Conservation (phyloP, 805 yeast species). For the Kuraishia hungarica region DNA sequence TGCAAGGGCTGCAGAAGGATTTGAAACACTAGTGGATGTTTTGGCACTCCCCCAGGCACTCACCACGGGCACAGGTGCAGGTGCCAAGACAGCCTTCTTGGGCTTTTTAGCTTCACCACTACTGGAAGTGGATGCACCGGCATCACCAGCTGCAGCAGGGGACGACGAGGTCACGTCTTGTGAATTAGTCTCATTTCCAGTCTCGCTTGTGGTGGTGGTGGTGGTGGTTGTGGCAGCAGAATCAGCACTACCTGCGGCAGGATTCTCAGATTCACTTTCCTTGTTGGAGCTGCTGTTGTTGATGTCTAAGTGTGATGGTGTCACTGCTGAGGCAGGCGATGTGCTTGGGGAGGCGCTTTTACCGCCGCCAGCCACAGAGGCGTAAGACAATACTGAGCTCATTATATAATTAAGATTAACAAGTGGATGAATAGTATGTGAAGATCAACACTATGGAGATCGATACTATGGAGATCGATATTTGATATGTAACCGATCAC, state of each 20-base stretch:
- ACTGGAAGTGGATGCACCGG: background rate
- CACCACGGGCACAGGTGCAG: slow-evolving; percentile 57
- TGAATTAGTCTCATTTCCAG: background rate
- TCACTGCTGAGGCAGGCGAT: background rate
- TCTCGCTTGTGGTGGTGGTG: too few relatives aligned
- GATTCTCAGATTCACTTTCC: slow-evolving; percentile 12
- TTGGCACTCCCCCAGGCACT: slow-evolving; percentile 49
- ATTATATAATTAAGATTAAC: too few relatives aligned
- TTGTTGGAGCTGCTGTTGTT: slow-evolving; percentile 18
- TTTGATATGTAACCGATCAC: too few relatives aligned
- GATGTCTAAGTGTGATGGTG: too few relatives aligned
- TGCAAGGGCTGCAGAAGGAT: slow-evolving; percentile 12
- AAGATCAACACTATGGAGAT: too few relatives aligned
- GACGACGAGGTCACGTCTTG: background rate
- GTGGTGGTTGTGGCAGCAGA: background rate
- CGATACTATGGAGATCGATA: too few relatives aligned
- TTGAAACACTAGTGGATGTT: slow-evolving; percentile 15
- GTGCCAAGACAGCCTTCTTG: slow-evolving; percentile 34
- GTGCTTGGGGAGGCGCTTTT: background rate
- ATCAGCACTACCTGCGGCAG: slow-evolving; percentile 3
- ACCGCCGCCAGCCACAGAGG: background rate
- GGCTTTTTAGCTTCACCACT: slow-evolving; percentile 12
- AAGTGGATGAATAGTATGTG: too few relatives aligned
- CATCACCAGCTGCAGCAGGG: background rate
- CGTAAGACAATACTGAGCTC: background rate